Evolutionary conservation across 345 rosid species (phyloP), one percentile per base, ranked within the genome.

Genomic region (Turritis glabra): DNA sequence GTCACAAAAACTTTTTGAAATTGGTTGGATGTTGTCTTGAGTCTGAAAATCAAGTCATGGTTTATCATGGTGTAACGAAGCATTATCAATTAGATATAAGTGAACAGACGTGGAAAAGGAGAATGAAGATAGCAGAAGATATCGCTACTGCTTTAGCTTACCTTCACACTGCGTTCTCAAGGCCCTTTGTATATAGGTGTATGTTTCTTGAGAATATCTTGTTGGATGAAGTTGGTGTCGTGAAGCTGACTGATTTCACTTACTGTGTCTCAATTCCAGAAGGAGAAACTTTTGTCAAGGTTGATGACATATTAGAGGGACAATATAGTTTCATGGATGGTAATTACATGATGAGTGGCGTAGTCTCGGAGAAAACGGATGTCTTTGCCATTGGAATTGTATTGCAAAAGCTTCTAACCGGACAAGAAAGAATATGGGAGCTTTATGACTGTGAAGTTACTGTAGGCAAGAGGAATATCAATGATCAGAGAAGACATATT

Each of bases 241-340:
- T 7, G 3, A 50, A 22, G 27, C 27, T 50, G 15, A 3, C 0
- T 4, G 27, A 50, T 50, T 50, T 50, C 55, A 21, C 55, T 22
- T 4, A 1, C 3, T 50, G 55, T 8, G 15, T 50, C 14, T 48
- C 13, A 44, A 44, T 44, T 7, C 50, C 50, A 44, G 10, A 44
- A 17, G 22, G 50, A 17, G 50, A 44, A 44, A 38, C n/a, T 3
- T 38, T 38, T 38, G 43, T 38, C 43, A 0, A 1, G n/a, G 43
- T 38, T n/a, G n/a, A n/a, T 38, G 43, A 38, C 43, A 0, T n/a
- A n/a, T n/a, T 12, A 1, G 43, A 1, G n/a, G 43, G 43, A 13
- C 0, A 0, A 13, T 38, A 13, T 38, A 1, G n/a, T 38, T 13
- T 1, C 44, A 0, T 13, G 5, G n/a, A 4, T 0, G 2, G 1